Evolutionary conservation across 1,284 basidiomycete species (phyloP), one percentile per base, ranked within the genome.

Genomic region (Leccinum pallidistipes): DNA sequence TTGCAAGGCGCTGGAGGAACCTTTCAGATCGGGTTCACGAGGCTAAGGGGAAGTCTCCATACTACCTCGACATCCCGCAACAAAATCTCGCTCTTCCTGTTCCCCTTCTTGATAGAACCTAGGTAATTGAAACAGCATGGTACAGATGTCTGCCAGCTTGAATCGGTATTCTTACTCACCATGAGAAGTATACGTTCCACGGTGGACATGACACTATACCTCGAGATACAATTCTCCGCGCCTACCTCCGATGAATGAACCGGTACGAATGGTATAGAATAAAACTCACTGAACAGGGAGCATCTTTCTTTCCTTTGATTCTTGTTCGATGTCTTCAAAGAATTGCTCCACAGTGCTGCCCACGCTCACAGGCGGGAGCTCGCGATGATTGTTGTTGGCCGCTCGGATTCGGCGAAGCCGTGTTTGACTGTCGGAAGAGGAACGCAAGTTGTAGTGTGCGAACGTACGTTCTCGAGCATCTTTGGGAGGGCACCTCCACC

Each of bases 31-130:
- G 54, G 47, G 65, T 31, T 58, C 14, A 21, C 1, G 56, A 32
- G 59, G 31, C n/a, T 21, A 59, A 58, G 16, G 0, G 7, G 49
- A 59, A 49, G 6, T 32, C 34, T 50, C 63, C 76, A 7, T 64
- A 90, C 90, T 21, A 21, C 21, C 81, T 99, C 97, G 61, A 95
- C 82, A 71, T 98, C 94, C 49, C 94, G 86, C 65, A 98, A 79
- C 40, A 98, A 78, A 57, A 97, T 92, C 78, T 98, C 97, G 31
- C 92, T 90, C 75, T 97, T 94, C 58, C 97, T 83, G 75, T 99
- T 99, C 14, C 95, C 94, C 75, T 91, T 94, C 84, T 99, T 99
- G 81, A 98, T 98, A 6, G 91, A 93, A 18, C 91, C 92, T 88
- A 10, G 34, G 63, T 34, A 29, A 29, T 50, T 51, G n/a, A 49